Evolutionary conservation across 441 rosid genomes (phyloP).

Genomic region (Arabidopsis lyrata): DNA sequence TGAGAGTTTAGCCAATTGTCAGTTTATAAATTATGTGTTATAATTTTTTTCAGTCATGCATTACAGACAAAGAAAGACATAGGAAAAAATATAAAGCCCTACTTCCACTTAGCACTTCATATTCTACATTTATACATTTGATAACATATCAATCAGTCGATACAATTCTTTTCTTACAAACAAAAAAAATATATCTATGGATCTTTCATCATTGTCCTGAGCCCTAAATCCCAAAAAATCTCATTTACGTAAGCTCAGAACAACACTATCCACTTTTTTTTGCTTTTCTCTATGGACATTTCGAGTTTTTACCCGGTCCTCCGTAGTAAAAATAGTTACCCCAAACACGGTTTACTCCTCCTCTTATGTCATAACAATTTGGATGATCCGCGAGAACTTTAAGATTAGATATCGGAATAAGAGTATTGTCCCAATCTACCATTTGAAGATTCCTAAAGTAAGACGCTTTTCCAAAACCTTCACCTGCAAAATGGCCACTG

Average conservation of each 20-base stretch:
- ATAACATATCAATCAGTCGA: conserved; percentile 28
- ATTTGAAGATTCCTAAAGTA: conserved; percentile 86
- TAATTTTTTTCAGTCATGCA: not conserved
- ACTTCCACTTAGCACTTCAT: not conserved
- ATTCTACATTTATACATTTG: conserved; percentile 28
- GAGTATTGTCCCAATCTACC: conserved; percentile 96
- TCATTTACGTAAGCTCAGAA: conserved; percentile 23
- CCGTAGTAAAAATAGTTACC: conserved; percentile 95
- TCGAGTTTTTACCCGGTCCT: conserved; percentile 89
- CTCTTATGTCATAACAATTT: conserved; percentile 85
- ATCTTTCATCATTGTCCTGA: conserved; percentile 16
- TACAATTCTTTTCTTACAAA: conserved; percentile 9
- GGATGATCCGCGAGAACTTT: conserved; percentile 88
- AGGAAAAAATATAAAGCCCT: not conserved
- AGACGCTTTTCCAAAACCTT: conserved; percentile 89
- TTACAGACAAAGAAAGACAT: not conserved
- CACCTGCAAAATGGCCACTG: conserved; percentile 89
- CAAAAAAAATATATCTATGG: conserved; percentile 5
- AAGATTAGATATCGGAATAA: conserved; percentile 71
- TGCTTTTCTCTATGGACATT: conserved; percentile 59
- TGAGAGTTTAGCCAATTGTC: not conserved
- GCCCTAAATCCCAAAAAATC: conserved; percentile 28
- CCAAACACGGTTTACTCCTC: conserved; percentile 88
- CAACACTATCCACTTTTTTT: conserved; percentile 4
- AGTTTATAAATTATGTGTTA: not conserved